phyloP scores from a whole-genome alignment of 176 grass and related monocot genomes.

The Oryza glumipatula region DNA sequence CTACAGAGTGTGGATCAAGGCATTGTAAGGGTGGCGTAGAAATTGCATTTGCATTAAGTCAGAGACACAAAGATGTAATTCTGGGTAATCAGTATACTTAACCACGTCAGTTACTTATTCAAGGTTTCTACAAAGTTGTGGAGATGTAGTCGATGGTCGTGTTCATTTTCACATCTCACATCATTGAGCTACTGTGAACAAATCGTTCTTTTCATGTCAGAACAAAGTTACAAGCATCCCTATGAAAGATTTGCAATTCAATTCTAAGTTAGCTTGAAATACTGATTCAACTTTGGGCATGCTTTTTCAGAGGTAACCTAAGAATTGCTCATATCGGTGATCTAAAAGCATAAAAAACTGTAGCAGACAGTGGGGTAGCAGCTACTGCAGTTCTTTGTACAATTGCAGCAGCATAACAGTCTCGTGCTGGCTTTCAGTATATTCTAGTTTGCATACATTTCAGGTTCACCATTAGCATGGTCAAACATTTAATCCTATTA shows the following conservation, averaged over 20 bases:
- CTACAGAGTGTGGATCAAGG: constrained; percentile 26
- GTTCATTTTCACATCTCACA: constrained; percentile 18
- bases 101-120: constrained; percentile 18
- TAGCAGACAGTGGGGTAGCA: neutral
- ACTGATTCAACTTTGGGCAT: neutral
- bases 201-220: constrained; percentile 10
- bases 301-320: neutral
- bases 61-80: constrained; percentile 21
- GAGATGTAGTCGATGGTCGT: neutral
- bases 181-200: constrained; percentile 28
- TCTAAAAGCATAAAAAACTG: constrained; percentile 16
- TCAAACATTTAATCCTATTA: neutral
- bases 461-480: neutral
- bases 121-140: neutral
- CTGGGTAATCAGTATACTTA: constrained; percentile 26
- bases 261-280: constrained; percentile 38
- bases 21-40: constrained; percentile 23
- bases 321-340: constrained; percentile 16
- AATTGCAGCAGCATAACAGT: neutral
- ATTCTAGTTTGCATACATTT: neutral
- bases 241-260: neutral
- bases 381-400: neutral
- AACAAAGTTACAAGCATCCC: constrained; percentile 12
- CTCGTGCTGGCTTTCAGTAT: neutral
- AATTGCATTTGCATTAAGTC: constrained; percentile 35